Conservation (phyloP, 192 early-diverging fungal genomes). For the Linnemannia schmuckeri region DNA sequence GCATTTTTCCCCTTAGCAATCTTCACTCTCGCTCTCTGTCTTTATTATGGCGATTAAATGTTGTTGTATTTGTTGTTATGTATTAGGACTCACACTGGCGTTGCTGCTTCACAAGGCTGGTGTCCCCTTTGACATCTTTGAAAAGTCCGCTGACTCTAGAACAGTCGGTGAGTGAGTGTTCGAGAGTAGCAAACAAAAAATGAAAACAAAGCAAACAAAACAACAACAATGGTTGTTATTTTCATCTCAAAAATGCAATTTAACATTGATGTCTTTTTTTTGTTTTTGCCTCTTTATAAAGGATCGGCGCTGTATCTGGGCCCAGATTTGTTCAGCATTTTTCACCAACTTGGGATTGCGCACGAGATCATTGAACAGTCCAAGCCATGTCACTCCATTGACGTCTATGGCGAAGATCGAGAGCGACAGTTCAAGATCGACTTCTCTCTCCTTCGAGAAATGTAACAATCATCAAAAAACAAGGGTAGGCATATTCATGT, state of each 20-base stretch:
- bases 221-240: not conserved
- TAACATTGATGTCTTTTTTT: not conserved
- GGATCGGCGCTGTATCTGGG: not conserved
- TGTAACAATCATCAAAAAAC: not conserved
- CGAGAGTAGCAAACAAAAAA: not conserved
- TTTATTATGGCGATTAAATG: not conserved
- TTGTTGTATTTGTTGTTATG: not conserved
- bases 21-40: not conserved
- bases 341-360: not conserved
- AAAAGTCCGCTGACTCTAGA: not conserved
- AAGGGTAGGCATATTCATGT: too few relatives aligned
- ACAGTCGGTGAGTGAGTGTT: not conserved
- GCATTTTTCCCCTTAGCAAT: not conserved
- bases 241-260: not conserved
- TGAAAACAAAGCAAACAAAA: not conserved
- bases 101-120: not conserved
- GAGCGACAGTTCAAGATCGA: not conserved
- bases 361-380: not conserved
- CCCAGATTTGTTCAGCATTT: not conserved
- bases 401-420: not conserved
- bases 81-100: not conserved
- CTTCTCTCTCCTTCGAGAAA: not conserved
- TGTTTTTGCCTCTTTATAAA: not conserved
- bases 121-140: not conserved
- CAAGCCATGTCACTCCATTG: constrained; percentile 1